These are phyloP conservation scores for Selaginella tamariscina DNA, from an alignment of 75 land plant genomes.

Conservation along the genomic window DNA sequence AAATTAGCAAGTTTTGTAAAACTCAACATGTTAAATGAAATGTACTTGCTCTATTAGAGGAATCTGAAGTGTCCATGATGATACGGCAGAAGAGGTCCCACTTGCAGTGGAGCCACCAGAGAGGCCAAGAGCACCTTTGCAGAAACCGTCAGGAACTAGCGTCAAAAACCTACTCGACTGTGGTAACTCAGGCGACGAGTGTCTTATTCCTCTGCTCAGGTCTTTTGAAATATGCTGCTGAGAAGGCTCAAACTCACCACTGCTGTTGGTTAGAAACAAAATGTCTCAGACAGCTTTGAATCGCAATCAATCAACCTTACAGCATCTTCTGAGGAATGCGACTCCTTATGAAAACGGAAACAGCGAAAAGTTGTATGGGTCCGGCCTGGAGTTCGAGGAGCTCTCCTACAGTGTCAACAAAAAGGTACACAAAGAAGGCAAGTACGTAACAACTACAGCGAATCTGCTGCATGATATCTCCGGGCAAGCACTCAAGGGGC, in stretches of 20 bases:
- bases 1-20: background rate
- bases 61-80: too few species aligned
- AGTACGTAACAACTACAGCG: conserved; percentile 27
- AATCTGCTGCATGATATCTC: conserved; percentile 44
- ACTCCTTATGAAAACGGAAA: conserved; percentile 23
- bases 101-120: background rate
- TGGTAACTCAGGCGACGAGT: background rate
- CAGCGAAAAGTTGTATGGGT: conserved; percentile 23
- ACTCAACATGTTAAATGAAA: too few species aligned
- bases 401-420: conserved; percentile 56
- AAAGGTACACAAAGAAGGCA: conserved; percentile 33
- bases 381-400: conserved; percentile 37
- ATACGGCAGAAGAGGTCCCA: background rate
- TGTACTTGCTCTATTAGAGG: too few species aligned
- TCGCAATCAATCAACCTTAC: background rate
- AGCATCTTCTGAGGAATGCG: background rate
- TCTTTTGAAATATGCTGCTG: background rate
- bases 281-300: background rate
- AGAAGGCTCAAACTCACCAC: too few species aligned
- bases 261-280: background rate
- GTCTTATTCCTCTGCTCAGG: background rate
- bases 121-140: background rate
- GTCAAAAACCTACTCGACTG: background rate
- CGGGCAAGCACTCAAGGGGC: conserved; percentile 49
- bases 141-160: background rate